Conservation (phyloP, 805 yeast species). For the Pichia exigua region DNA sequence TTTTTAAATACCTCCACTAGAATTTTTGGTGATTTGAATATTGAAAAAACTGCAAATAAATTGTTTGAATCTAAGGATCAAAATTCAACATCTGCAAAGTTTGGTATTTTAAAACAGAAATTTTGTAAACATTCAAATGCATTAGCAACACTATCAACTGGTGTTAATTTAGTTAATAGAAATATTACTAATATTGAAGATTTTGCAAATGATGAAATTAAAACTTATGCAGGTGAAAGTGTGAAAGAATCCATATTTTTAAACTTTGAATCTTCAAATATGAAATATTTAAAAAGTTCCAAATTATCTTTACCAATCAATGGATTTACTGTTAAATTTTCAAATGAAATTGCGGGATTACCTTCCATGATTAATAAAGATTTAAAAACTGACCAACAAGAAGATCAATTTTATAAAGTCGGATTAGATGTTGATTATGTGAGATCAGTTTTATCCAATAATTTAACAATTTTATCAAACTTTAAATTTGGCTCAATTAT, state of each 20-base stretch:
- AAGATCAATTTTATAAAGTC: constrained; percentile 32
- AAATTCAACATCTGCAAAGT: constrained; percentile 36
- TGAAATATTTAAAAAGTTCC: constrained; percentile 29
- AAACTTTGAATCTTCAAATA: constrained; percentile 35
- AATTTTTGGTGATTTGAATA: constrained; percentile 39
- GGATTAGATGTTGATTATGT: constrained; percentile 25
- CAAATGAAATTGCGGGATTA: constrained; percentile 38
- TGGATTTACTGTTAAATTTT: constrained; percentile 36
- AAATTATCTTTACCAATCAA: constrained; percentile 35
- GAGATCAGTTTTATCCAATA: constrained; percentile 36
- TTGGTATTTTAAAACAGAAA: constrained; percentile 38
- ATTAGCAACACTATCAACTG: constrained; percentile 29
- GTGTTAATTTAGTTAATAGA: constrained; percentile 55
- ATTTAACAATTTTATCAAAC: constrained; percentile 42
- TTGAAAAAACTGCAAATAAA: constrained; percentile 41
- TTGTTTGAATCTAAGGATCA: constrained; percentile 51
- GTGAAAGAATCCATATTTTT: constrained; percentile 48
- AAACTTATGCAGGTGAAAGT: constrained; percentile 54
- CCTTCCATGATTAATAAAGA: constrained; percentile 12
- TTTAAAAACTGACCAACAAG: constrained; percentile 3
- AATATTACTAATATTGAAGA: constrained; percentile 44
- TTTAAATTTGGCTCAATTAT: constrained; percentile 50
- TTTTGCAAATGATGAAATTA: constrained; percentile 46
- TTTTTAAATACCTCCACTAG: constrained; percentile 38
- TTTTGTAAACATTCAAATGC: constrained; percentile 11